Base-by-base conservation (phyloP, 306 rosid species). In the Rosa persica region DNA sequence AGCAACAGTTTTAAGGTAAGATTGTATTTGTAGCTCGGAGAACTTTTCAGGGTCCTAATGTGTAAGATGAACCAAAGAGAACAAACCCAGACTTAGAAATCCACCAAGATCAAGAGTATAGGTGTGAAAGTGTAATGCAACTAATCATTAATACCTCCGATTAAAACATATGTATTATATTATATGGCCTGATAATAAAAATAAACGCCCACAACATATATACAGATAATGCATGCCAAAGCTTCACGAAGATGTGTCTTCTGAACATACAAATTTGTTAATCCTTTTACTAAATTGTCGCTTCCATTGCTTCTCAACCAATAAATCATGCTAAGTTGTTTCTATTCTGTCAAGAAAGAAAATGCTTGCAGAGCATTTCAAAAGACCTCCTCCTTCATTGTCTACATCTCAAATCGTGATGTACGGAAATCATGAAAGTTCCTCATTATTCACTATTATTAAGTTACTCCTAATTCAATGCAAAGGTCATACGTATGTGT, bases 1-100 rank as follows among this genome's bases (percentile, higher is more conserved):
- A 86, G 98, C 90, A 82, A 94, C 98, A 82, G 97, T 90, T 87
- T 94, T 94, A 76, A 94, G 97, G 81, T 94, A 94, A 70, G 98
- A 89, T 76, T 92, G 90, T 82, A 94, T 92, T 88, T 94, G 98
- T 79, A 94, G 88, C 92, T 94, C 98, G 20, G 98, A 94, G 78
- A 94, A 94, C 83, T 92, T 92, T 72, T 81, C 81, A 68, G 98
- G 98, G 70, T 94, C 97, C 98, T 94, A 72, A 27, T 76, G 44
- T 27, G 69, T 30, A 8, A 81, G 80, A 85, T 82, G 65, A 57
- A 80, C 80, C 78, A 62, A 64, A 54, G 57, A 89, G 82, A 80
- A 78, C 76, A 51, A 19, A 67, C 52, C 39, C 65, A 81, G 11
- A 65, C 20, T 34, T 64, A 36, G 44, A 34, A 64, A 36, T 34